Evolutionary conservation across 2,329 filamentous ascomycete species (phyloP), one percentile per base, ranked within the genome.

Genomic region (Apiospora saccharicola): DNA sequence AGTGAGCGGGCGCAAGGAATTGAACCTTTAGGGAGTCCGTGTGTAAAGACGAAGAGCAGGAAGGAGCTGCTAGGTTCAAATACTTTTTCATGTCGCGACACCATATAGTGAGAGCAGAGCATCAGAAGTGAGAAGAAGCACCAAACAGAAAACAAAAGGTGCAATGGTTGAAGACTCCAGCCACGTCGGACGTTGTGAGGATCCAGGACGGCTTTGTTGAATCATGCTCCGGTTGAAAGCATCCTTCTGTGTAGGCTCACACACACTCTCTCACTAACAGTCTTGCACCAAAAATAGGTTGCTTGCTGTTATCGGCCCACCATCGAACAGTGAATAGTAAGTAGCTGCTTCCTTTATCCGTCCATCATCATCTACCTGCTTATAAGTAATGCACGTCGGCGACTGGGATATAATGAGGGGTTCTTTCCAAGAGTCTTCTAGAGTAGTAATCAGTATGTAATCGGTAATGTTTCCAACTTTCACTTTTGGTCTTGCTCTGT

Each of bases 171-270:
- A 64, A n/a, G 22, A 64, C n/a, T 64, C 34, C 10, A n/a, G 30
- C 10, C 57, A 41, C 34, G 22, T 41, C 57, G 19, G 57, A 41
- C 34, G 57, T 24, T 41, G 57, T n/a, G 57, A 64, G 30, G 41
- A 34, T 37, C 19, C 57, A 64, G 10, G 57, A 8, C 57, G 57
- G 57, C 57, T 64, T 41, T 64, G 34, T 64, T 64, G 57, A 64
- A 64, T 64, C 57, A 64, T 64, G 30, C 37, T 64, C 30, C 53
- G 53, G 37, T 64, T 64, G 53, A 64, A 64, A 64, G 57, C 57
- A 64, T 41, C 57, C 30, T 41, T 30, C n/a, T n/a, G 4, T 30
- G 26, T 41, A 64, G 19, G 57, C 49, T 51, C n/a, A 14, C 49
- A 14, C 49, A n/a, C 30, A 3, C 30, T 37, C 34, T 5, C 34